Evolutionary conservation across 495 filamentous ascomycete species (phyloP), one percentile per base, ranked within the genome.

Genomic region (Trichoderma gamsii): DNA sequence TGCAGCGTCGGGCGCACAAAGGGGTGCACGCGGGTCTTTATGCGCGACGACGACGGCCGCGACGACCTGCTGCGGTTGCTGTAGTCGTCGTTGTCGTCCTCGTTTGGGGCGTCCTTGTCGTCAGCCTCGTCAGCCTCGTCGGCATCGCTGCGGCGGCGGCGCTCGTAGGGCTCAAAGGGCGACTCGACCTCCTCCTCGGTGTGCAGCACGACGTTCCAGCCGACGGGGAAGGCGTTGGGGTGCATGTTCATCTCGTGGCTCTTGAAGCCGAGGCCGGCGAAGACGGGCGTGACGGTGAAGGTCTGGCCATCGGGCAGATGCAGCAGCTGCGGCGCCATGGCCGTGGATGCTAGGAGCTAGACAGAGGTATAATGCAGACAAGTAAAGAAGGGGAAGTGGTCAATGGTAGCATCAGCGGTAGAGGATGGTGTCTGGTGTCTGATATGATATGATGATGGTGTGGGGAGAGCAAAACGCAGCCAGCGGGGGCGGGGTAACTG

Each of bases 181-280:
- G 56, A 61, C 25, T 65, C 63, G 7, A 65, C 29, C 41, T 32
- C 21, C 4, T 66, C 87, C 70, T 89, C 87, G 41, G 88, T 90
- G 69, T 92, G 85, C 67, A 97, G 80, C 23, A 93, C 87, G 67
- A 96, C 87, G 2, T 89, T 95, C 93, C 93, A 97, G 44, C 93
- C 93, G 2, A 89, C 85, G 3, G 92, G 91, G 70, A 96, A 93
- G 29, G 87, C 81, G 23, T 85, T 84, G 69, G 88, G 84, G 72
- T 90, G 85, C 38, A 65, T 46, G 69, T 82, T 90, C 63, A 89
- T 80, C 59, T 93, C 89, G 76, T 92, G 89, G 41, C 87, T 85
- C 74, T 92, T 94, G 87, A 97, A 97, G 72, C 86, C 91, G 66
- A 94, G 81, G 63, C 93, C 93, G 41, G 89, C 92, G 75, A 96